Evolutionary conservation across 805 yeast genomes (phyloP).

Genomic region (Limtongia smithiae): DNA sequence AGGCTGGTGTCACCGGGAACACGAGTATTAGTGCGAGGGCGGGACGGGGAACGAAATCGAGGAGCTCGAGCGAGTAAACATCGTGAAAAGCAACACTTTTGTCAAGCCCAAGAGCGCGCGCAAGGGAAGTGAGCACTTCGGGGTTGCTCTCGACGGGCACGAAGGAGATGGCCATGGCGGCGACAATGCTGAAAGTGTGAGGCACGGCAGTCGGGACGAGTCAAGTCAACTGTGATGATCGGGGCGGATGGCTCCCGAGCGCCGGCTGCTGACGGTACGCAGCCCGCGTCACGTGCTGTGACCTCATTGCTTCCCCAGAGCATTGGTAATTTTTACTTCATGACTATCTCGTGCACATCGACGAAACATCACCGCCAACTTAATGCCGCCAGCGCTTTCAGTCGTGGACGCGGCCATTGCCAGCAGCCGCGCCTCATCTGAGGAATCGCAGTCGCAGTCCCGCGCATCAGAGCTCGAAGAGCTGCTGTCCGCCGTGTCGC

Average conservation of each 20-base stretch:
- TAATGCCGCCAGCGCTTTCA: no score
- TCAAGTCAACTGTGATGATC: no score
- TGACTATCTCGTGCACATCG: no score
- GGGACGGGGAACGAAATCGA: constrained; percentile 80
- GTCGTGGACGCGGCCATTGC: neutral
- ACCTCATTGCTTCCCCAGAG: no score
- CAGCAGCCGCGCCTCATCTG: neutral
- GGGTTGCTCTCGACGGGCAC: constrained; percentile 93
- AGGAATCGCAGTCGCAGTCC: neutral
- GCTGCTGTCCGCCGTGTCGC: constrained; percentile 48
- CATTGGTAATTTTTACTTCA: no score
- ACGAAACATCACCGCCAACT: no score
- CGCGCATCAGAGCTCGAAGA: constrained; percentile 50
- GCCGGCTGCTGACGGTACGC: no score
- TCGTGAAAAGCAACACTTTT: constrained; percentile 65
- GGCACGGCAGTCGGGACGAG: no score
- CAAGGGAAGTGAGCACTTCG: constrained; percentile 67
- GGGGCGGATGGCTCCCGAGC: no score
- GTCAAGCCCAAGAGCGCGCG: constrained; percentile 63
- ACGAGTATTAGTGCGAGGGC: constrained; percentile 68
- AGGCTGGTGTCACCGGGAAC: constrained; percentile 69
- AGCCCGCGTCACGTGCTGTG: no score
- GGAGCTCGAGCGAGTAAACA: constrained; percentile 74
- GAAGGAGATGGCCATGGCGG: constrained; percentile 15
- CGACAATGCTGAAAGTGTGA: no score